phyloP scores from a whole-genome alignment of 352 stramenopile species.

The Phytophthora tubulina region DNA sequence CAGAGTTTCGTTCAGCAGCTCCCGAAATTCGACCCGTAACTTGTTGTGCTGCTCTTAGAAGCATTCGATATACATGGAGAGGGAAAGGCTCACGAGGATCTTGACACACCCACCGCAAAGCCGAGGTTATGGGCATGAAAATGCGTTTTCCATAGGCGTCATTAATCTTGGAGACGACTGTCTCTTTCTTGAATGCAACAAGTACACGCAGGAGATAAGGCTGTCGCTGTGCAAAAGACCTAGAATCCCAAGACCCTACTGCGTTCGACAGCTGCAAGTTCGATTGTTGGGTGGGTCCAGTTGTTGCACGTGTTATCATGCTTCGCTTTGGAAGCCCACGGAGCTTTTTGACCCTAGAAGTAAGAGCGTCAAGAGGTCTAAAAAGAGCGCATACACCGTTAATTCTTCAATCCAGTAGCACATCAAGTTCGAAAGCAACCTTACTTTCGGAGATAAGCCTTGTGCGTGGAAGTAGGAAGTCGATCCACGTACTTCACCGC shows the following conservation, averaged over 20 bases:
- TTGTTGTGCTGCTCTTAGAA: slow-evolving; percentile 9
- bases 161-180: not conserved
- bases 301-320: not conserved
- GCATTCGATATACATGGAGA: slow-evolving; percentile 9
- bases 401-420: not conserved
- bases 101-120: slow-evolving; percentile 8
- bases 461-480: not conserved
- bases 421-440: not conserved
- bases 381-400: not conserved
- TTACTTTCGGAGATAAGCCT: slow-evolving; percentile 6
- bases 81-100: not conserved
- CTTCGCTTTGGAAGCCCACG: not conserved
- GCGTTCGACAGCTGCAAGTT: not conserved
- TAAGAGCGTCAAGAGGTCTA: not conserved
- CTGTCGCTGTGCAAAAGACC: not conserved
- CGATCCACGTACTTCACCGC: slow-evolving; percentile 11
- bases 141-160: not conserved
- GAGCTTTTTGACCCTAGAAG: slow-evolving; percentile 5
- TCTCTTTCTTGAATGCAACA: slow-evolving; percentile 21
- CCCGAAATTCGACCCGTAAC: not conserved
- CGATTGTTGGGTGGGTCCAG: not conserved
- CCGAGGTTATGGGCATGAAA: not conserved
- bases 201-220: not conserved
- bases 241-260: not conserved
- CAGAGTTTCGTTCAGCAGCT: not conserved